Percentiles rank a stretch among this genome's conserved stretches.
Conservation (phyloP, 345 rosid genomes). For the Hevea brasiliensis region DNA sequence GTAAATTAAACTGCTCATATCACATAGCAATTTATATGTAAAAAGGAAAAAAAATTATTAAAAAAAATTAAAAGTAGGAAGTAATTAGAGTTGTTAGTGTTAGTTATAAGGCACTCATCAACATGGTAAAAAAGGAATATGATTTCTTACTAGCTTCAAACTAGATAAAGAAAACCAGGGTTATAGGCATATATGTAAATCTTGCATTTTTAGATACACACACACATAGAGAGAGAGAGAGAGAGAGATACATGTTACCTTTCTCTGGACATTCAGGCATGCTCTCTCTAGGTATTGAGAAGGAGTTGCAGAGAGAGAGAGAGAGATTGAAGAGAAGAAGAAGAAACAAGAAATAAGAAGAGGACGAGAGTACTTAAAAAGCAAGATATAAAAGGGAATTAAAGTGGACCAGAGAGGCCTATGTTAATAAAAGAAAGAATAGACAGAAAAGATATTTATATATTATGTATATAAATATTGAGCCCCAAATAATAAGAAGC, state of each 20-base stretch:
- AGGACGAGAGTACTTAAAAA: slow-evolving; percentile 62
- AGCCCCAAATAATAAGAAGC: slow-evolving; percentile 26
- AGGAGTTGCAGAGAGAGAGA: slow-evolving; percentile 19
- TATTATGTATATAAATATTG: not conserved
- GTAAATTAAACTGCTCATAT: not conserved
- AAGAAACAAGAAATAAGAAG: slow-evolving; percentile 32
- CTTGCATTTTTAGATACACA: not conserved
- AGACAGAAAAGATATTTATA: slow-evolving; percentile 20
- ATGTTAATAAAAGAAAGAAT: slow-evolving; percentile 24
- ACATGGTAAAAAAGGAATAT: not conserved
- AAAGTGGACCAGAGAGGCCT: slow-evolving; percentile 23
- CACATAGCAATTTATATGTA: not conserved
- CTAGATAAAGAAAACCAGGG: not conserved
- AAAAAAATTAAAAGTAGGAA: not conserved
- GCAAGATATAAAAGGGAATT: slow-evolving; percentile 55
- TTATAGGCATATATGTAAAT: slow-evolving; percentile 17
- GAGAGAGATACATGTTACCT: slow-evolving; percentile 46
- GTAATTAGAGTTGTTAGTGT: not conserved
- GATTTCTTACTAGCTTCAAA: not conserved
- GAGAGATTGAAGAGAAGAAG: slow-evolving; percentile 18
- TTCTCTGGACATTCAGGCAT: slow-evolving; percentile 98
- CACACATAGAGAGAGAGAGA: no score
- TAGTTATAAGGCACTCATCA: not conserved
- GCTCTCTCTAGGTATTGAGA: slow-evolving; percentile 43
- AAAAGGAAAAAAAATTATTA: not conserved